A percentile compares a stretch with the other conserved stretches of the same genome.
Conservation (phyloP, 257 asterid genomes). For the Solanum gandarillasii region DNA sequence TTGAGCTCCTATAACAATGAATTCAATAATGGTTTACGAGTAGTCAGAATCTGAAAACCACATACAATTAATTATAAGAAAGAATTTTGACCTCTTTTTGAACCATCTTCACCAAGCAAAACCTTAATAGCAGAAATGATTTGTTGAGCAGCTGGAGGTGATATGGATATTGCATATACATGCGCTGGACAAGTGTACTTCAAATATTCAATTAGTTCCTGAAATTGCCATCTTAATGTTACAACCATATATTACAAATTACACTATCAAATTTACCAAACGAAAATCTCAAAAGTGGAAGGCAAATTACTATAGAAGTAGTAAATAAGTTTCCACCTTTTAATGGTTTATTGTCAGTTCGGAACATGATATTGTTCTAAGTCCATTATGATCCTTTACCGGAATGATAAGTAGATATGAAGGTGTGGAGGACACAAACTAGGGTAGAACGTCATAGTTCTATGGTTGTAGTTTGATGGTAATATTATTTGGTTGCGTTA, state of each 20-base stretch:
- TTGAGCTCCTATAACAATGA: conserved; percentile 54
- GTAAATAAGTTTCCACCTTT: not conserved
- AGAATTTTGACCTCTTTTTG: conserved; percentile 61
- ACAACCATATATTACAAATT: not conserved
- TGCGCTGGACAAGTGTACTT: conserved; percentile 89
- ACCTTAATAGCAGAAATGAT: conserved; percentile 78
- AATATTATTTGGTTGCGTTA: not conserved
- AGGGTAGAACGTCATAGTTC: not conserved
- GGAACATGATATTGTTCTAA: not conserved
- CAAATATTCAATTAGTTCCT: conserved; percentile 80
- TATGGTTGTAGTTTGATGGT: not conserved
- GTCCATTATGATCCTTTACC: not conserved
- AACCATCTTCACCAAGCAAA: conserved; percentile 91
- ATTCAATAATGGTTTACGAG: not conserved
- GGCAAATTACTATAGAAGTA: not conserved
- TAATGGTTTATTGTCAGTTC: not conserved
- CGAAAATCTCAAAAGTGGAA: not conserved
- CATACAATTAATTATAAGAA: not conserved
- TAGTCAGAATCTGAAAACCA: not conserved
- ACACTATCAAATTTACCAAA: not conserved
- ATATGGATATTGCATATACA: conserved; percentile 82
- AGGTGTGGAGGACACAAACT: not conserved
- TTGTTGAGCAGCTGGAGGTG: conserved; percentile 94
- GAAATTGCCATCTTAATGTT: conserved; percentile 1
- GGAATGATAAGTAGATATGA: not conserved